Conservation (phyloP, 1,139 yeast species). For the Eremothecium cymbalariae region DNA sequence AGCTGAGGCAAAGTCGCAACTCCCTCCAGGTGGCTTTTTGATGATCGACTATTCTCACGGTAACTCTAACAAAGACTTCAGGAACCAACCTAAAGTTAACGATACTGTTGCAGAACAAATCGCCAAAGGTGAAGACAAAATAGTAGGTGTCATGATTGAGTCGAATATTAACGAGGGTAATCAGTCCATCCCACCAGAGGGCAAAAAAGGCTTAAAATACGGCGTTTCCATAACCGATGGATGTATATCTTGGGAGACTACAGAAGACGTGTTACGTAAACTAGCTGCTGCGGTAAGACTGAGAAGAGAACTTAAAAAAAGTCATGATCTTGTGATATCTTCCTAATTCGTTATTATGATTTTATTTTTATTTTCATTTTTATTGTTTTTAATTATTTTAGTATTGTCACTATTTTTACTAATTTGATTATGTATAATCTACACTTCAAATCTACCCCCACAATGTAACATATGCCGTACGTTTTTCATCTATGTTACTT, state of each 20-base stretch:
- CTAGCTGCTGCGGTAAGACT: slow-evolving; percentile 74
- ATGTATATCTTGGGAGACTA: slow-evolving; percentile 88
- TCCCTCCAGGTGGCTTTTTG: slow-evolving; percentile 45
- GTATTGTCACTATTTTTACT: too few species aligned
- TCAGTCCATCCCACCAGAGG: slow-evolving; percentile 72
- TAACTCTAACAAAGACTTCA: slow-evolving; percentile 87
- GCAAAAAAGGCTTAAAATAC: slow-evolving; percentile 70
- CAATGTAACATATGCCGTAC: too few species aligned
- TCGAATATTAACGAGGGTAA: slow-evolving; percentile 87
- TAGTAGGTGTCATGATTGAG: slow-evolving; percentile 95
- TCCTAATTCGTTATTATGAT: not conserved
- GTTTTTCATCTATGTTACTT: too few species aligned
- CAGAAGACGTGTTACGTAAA: slow-evolving; percentile 68
- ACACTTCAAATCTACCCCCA: not conserved
- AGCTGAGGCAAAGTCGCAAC: slow-evolving; percentile 60
- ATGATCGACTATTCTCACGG: slow-evolving; percentile 99
- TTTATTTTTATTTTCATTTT: too few species aligned
- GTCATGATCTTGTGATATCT: not conserved
- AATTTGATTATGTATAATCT: too few species aligned
- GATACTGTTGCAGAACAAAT: slow-evolving; percentile 74
- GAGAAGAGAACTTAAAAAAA: too few species aligned
- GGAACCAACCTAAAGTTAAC: slow-evolving; percentile 88
- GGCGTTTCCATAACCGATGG: slow-evolving; percentile 97
- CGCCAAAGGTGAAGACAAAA: slow-evolving; percentile 63
- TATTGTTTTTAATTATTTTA: too few species aligned